Conservation (phyloP, 192 early-diverging fungal species). For the Rhizophlyctis rosea region DNA sequence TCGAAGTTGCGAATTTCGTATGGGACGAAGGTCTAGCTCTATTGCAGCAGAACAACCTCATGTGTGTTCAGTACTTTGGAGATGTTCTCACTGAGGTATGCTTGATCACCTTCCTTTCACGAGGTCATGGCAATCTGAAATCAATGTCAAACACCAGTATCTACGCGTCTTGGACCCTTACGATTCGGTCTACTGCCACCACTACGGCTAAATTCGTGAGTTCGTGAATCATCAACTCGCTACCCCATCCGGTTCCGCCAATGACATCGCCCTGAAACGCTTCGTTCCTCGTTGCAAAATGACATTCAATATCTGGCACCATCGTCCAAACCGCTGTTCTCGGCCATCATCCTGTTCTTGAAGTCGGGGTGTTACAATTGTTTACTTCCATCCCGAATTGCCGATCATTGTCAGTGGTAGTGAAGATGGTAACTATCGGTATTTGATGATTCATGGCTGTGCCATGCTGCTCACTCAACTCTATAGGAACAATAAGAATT, state of each 20-base stretch:
- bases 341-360: too few relatives aligned
- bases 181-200: background rate
- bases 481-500: conserved; percentile 71
- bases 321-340: too few relatives aligned
- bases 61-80: background rate
- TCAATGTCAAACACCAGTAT: too few relatives aligned
- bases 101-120: background rate
- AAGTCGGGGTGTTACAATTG: conserved; percentile 90
- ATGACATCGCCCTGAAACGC: too few relatives aligned
- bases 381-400: conserved; percentile 90
- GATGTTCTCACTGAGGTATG: background rate
- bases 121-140: background rate
- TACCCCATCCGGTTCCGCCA: too few relatives aligned
- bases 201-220: background rate
- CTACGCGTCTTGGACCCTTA: background rate
- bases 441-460: background rate
- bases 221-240: background rate
- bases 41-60: background rate
- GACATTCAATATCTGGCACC: too few relatives aligned
- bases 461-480: background rate
- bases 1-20: background rate
- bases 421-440: conserved; percentile 70
- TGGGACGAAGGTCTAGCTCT: background rate
- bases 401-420: conserved; percentile 94
- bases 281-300: too few relatives aligned